Conservation (phyloP, 805 yeast genomes). For the Saccharomycopsis selenospora region DNA sequence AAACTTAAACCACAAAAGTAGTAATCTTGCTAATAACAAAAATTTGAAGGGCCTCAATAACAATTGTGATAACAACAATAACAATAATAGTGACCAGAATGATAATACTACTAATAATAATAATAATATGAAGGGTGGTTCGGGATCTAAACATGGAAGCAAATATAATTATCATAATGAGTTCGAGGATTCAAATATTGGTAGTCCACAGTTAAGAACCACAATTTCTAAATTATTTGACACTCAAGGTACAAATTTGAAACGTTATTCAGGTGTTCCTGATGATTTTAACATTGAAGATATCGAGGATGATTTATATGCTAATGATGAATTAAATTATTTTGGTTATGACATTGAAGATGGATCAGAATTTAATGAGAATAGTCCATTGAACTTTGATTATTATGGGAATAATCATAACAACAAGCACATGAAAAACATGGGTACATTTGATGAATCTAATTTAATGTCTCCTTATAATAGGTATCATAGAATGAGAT, state of each 20-base stretch:
- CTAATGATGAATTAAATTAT: slow-evolving; percentile 29
- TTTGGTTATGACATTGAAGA: slow-evolving; percentile 25
- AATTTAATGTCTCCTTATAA: slow-evolving; percentile 11
- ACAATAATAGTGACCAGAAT: slow-evolving; percentile 18
- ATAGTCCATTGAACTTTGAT: slow-evolving; percentile 18
- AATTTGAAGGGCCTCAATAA: slow-evolving; percentile 2
- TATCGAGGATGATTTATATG: slow-evolving; percentile 37
- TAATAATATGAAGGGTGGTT: background rate
- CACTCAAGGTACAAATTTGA: slow-evolving; percentile 60
- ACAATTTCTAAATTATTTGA: slow-evolving; percentile 72
- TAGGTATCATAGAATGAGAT: slow-evolving; percentile 8
- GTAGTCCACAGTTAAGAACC: slow-evolving; percentile 41
- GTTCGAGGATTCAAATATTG: background rate
- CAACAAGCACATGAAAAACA: slow-evolving; percentile 5
- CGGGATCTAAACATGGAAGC: background rate
- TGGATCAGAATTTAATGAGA: slow-evolving; percentile 18
- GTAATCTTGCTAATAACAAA: slow-evolving; percentile 7
- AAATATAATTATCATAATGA: background rate
- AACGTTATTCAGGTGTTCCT: slow-evolving; percentile 66
- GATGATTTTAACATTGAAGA: slow-evolving; percentile 46
- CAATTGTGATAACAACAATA: slow-evolving; percentile 10
- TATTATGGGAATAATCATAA: slow-evolving; percentile 7
- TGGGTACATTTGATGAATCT: slow-evolving; percentile 13
- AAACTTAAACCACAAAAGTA: background rate
- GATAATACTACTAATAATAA: background rate